Evolutionary conservation across 768 basidiomycete species (phyloP), one percentile per base, ranked within the genome.

Genomic region (Rhodotorula diobovata): DNA sequence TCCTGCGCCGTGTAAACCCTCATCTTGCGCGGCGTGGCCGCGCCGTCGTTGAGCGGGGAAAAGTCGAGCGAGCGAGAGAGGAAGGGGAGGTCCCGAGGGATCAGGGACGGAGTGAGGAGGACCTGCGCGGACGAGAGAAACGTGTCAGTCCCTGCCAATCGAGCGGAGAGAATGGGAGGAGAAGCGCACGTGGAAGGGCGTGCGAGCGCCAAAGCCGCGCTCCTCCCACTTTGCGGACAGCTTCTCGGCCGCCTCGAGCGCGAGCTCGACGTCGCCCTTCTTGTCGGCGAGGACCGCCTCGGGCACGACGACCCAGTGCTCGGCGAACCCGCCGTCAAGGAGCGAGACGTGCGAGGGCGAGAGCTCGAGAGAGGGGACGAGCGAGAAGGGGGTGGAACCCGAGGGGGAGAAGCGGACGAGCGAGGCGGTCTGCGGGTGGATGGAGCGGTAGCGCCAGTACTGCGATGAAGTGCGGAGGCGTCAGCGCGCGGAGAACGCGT

Each of bases 61-160:
- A 67, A 46, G 55, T 74, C 66, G 62, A 74, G 46, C 35, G 39
- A n/a, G 30, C 73, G 68, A 21, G 59, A 46, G 18, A 74, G 63
- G 55, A 57, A 61, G 2, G 69, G 66, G 28, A 74, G 48, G 48
- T 74, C 73, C 1, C 66, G 50, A 1, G 73, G 73, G 23, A 70
- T 51, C 4, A 55, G 46, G 16, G 68, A 50, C 2, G 73, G 73
- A 53, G 70, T 67, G 37, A 63, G 28, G 58, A 74, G 48, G 34
- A 74, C 57, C 70, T 71, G 65, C 34, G 14, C 4, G 58, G 35
- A 6, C 16, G 11, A 9, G 7, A 28, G 18, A 0, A 20, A 34
- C n/a, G 32, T 28, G 50, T 15, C 2, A 30, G 45, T 2, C 35
- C 23, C 1, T 8, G 15, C 48, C 5, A 12, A n/a, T 46, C 9